Percentiles rank a stretch among this genome's conserved stretches.
phyloP scores from a whole-genome alignment of 75 land plant genomes.

The Pseudotsuga menziesii region DNA sequence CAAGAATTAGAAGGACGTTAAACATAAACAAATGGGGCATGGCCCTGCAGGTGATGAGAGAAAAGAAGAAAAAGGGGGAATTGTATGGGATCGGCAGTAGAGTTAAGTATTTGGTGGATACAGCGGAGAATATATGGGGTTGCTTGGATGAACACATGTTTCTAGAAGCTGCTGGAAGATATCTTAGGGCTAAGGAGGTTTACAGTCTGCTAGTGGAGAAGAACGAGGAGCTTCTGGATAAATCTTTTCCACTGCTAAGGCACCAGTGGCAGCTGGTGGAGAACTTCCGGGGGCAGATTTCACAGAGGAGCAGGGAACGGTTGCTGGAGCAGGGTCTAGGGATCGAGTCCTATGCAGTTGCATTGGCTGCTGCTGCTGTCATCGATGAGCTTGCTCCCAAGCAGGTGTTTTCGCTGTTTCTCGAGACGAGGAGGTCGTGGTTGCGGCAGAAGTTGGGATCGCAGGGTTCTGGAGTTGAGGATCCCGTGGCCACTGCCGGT shows the following conservation, averaged over 20 bases:
- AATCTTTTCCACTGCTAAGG: slow-evolving; percentile 60
- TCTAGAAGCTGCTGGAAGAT: slow-evolving; percentile 79
- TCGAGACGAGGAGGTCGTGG: slow-evolving; percentile 79
- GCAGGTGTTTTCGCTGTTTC: slow-evolving; percentile 56
- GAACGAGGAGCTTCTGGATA: slow-evolving; percentile 19
- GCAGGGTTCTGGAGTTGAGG: not conserved
- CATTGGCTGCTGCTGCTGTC: slow-evolving; percentile 79
- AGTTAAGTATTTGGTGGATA: slow-evolving; percentile 94
- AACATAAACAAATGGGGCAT: not conserved
- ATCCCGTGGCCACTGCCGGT: slow-evolving; percentile 19
- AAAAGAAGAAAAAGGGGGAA: slow-evolving; percentile 32
- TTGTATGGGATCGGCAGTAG: slow-evolving; percentile 71
- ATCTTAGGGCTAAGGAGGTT: slow-evolving; percentile 74
- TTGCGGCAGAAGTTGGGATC: slow-evolving; percentile 28
- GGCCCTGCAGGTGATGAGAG: not conserved
- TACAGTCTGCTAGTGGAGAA: slow-evolving; percentile 32
- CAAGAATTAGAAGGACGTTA: no score
- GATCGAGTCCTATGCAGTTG: slow-evolving; percentile 69
- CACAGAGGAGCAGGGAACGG: slow-evolving; percentile 77
- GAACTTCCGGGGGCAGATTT: slow-evolving; percentile 84
- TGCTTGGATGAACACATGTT: slow-evolving; percentile 97
- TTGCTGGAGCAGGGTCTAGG: slow-evolving; percentile 45
- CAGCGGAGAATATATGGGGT: slow-evolving; percentile 98
- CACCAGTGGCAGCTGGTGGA: slow-evolving; percentile 97
- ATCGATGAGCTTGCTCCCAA: slow-evolving; percentile 81